Conservation (phyloP, 805 yeast species). For the Ogataea haglerorum region DNA sequence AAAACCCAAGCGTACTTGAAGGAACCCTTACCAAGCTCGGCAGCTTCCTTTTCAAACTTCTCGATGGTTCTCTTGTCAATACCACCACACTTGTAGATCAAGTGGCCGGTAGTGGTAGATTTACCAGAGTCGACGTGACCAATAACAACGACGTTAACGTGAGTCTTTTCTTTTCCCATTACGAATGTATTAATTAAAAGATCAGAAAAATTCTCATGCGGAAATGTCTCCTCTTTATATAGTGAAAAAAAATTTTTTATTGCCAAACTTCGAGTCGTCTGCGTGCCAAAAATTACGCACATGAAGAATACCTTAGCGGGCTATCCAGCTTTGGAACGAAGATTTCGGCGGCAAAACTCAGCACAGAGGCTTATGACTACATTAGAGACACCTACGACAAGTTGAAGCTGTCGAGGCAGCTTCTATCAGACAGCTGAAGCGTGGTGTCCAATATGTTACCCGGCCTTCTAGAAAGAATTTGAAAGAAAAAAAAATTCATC, state of each 20-base stretch:
- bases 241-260: slow-evolving; percentile 10
- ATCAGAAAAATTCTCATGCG: slow-evolving; percentile 11
- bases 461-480: slow-evolving; percentile 5
- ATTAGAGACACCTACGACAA: too few species aligned
- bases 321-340: not conserved
- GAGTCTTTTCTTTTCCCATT: slow-evolving; percentile 88
- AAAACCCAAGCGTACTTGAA: slow-evolving; percentile 98
- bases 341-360: not conserved
- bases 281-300: slow-evolving; percentile 16
- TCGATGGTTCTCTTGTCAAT: slow-evolving; percentile 98
- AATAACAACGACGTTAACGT: slow-evolving; percentile 99
- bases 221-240: slow-evolving; percentile 17
- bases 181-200: slow-evolving; percentile 21
- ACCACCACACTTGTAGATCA: slow-evolving; percentile 99
- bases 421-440: too few species aligned
- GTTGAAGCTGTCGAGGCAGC: not conserved
- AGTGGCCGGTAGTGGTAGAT: slow-evolving; percentile 99
- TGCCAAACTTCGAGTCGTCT: slow-evolving; percentile 4
- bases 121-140: slow-evolving; percentile 99
- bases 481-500: slow-evolving; percentile 4
- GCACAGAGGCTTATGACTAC: too few species aligned
- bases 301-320: not conserved
- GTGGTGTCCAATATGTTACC: not conserved
- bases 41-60: slow-evolving; percentile 98
- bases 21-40: slow-evolving; percentile 95